Evolutionary conservation across 345 rosid genomes (phyloP).

Genomic region (Pseudoturritis turrita): DNA sequence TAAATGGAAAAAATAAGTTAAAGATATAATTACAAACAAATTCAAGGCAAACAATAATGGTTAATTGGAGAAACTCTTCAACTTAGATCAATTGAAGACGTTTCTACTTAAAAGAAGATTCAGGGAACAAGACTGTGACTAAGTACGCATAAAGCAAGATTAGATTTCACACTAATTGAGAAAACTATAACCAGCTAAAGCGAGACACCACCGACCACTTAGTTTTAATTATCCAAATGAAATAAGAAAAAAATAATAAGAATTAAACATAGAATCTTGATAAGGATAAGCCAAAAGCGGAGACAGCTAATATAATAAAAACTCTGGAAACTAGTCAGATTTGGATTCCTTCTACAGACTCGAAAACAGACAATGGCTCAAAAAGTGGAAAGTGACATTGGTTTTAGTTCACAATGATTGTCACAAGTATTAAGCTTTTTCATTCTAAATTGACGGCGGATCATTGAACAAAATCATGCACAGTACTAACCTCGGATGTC

Average conservation of each 20-base stretch:
- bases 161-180: background rate
- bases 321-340: conserved; percentile 4
- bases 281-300: conserved; percentile 7
- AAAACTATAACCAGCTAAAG: background rate
- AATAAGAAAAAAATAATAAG: background rate
- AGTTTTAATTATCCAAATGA: background rate
- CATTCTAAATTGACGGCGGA: background rate
- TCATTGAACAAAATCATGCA: background rate
- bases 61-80: background rate
- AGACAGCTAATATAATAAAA: conserved; percentile 11
- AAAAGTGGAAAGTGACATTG: conserved; percentile 25
- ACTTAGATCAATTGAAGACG: background rate
- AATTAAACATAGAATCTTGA: background rate
- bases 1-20: background rate
- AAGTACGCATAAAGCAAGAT: background rate
- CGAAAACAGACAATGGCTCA: conserved; percentile 3
- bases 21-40: background rate
- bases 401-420: conserved; percentile 14
- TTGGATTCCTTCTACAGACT: background rate
- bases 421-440: background rate
- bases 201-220: conserved; percentile 12
- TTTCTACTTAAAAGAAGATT: background rate
- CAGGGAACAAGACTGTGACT: background rate
- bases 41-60: background rate
- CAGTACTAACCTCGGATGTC: background rate